A percentile compares a stretch with the other conserved stretches of the same genome.
Conservation (phyloP, 768 basidiomycete genomes). For the Crucibulum laeve region DNA sequence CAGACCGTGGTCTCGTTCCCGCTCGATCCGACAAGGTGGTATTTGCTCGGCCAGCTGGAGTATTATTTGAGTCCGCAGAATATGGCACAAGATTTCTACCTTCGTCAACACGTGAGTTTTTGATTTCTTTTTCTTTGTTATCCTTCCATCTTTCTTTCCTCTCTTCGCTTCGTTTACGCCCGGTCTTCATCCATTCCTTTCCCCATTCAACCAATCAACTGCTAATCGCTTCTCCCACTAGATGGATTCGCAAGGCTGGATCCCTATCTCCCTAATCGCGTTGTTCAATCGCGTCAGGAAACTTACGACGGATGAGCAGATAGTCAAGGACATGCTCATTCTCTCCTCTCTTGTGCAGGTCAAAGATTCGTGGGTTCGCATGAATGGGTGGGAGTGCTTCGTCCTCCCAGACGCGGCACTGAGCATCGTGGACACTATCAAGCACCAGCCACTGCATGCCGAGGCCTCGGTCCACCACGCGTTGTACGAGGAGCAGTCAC, state of each 20-base stretch:
- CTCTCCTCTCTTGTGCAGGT: constrained; percentile 73
- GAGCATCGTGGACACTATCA: constrained; percentile 36
- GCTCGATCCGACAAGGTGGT: constrained; percentile 62
- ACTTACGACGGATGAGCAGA: constrained; percentile 52
- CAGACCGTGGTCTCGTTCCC: constrained; percentile 44
- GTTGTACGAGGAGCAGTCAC: neutral
- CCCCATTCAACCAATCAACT: too few species aligned
- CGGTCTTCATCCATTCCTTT: too few species aligned
- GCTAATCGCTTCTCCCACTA: too few species aligned
- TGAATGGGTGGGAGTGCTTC: constrained; percentile 61
- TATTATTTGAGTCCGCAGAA: constrained; percentile 92
- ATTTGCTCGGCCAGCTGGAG: constrained; percentile 80
- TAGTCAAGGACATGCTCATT: constrained; percentile 67
- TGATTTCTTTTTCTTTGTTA: constrained; percentile 6
- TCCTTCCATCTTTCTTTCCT: neutral
- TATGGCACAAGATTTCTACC: constrained; percentile 80
- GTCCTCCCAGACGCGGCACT: constrained; percentile 57
- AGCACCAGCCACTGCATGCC: neutral
- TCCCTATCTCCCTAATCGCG: constrained; percentile 74
- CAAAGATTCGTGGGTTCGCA: constrained; percentile 60
- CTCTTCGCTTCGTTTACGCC: too few species aligned
- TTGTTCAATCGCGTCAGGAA: constrained; percentile 82
- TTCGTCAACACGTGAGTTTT: constrained; percentile 66
- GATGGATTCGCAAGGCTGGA: constrained; percentile 93
- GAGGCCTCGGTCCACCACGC: neutral